Percentiles rank a stretch among this genome's conserved stretches.
phyloP scores from a whole-genome alignment of 768 basidiomycete genomes.

The Suillus discolor region DNA sequence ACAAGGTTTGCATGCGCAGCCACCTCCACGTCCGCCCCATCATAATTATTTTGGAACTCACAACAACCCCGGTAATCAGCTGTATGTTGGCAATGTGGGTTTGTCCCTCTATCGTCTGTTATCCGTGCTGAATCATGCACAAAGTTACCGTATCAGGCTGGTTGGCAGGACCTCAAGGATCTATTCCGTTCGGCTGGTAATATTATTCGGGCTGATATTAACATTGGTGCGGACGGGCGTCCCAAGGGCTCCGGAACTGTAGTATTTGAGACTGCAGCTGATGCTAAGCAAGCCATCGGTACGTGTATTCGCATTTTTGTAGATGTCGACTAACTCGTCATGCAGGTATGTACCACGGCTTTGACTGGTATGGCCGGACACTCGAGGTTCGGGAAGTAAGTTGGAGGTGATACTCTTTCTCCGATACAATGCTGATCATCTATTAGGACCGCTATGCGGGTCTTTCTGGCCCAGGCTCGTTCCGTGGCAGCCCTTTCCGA shows the following conservation, averaged over 20 bases:
- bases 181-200: constrained; percentile 94
- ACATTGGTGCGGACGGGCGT: constrained; percentile 88
- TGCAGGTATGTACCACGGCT: constrained; percentile 93
- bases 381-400: constrained; percentile 94
- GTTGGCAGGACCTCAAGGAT: constrained; percentile 99
- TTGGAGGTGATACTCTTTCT: constrained; percentile 6
- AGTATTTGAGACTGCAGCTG: constrained; percentile 88
- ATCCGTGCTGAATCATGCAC: constrained; percentile 10
- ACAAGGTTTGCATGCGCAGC: constrained; percentile 77
- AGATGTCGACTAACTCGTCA: not conserved
- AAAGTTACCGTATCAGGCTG: constrained; percentile 94
- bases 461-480: constrained; percentile 64
- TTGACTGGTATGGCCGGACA: constrained; percentile 94
- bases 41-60: constrained; percentile 69
- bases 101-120: not conserved
- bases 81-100: constrained; percentile 89
- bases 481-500: constrained; percentile 51
- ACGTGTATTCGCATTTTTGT: constrained; percentile 31
- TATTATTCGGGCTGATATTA: constrained; percentile 95
- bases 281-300: constrained; percentile 93
- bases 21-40: constrained; percentile 81
- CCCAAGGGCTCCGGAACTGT: constrained; percentile 99
- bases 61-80: constrained; percentile 79
- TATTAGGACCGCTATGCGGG: constrained; percentile 85
- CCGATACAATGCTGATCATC: not conserved